Evolutionary conservation across 2,329 filamentous ascomycete genomes (phyloP), one percentile per base, ranked within the genome.

Genomic region (Lasiodiplodia citricola): DNA sequence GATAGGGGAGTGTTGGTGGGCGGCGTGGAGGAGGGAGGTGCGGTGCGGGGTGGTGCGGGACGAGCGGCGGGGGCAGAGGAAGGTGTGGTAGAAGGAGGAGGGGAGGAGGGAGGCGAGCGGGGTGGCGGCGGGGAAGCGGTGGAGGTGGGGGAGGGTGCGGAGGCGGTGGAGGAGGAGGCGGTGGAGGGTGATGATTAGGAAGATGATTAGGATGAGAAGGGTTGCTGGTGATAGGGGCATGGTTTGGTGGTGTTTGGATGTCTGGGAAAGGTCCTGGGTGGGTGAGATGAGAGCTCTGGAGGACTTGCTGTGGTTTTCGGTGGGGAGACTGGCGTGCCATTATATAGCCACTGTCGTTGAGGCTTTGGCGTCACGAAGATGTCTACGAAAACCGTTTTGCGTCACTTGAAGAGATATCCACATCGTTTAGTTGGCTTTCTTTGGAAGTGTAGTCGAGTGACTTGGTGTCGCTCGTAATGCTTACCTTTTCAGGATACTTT

Each of bases 61-160:
- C 3, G 74, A 68, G 8, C 85, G 76, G 28, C 80, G 76, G 14
- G 75, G 76, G 2, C 83, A 85, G n/a, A 84, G 81, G 70, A 81
- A 81, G 0, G 80, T 82, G 18, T 76, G 74, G 16, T 80, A 44
- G 41, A 44, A 18, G 14, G 41, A 44, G 41, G 41, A 44, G 41
- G 41, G 79, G 1, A 83, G 80, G 28, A 84, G 75, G 3, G 81
- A 70, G 76, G 84, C 83, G 72, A 84, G 86, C 0, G 82, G 79
- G 1, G 86, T 71, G 55, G 81, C 79, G 8, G 82, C 82, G 35
- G 50, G 50, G 41, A 44, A 44, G 41, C 41, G 41, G 41, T 7
- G 41, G 14, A 44, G 41, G 41, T 16, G 41, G 41, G 6, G 1
- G 41, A 18, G 41, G 14, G 41, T 18, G 41, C 18, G 16, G 41